Evolutionary conservation across 306 rosid genomes (phyloP).

Genomic region (Rosa lucieae): DNA sequence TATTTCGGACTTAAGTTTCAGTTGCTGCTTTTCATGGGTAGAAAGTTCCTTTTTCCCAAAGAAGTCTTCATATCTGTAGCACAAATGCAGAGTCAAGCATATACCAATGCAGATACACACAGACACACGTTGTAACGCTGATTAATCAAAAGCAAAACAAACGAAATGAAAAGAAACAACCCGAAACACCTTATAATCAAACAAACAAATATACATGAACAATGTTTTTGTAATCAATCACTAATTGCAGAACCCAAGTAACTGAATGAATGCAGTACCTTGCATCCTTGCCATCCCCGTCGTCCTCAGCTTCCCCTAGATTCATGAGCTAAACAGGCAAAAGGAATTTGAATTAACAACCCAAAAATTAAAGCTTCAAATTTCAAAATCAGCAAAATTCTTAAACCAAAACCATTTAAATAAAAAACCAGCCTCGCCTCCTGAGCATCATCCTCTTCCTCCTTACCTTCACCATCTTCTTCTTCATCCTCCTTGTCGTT

Average conservation of each 20-base stretch:
- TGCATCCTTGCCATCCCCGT: slow-evolving; percentile 52
- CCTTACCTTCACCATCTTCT: slow-evolving; percentile 31
- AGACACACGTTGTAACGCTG: not conserved
- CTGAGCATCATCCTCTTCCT: slow-evolving; percentile 48
- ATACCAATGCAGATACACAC: not conserved
- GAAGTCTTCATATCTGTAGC: slow-evolving; percentile 74
- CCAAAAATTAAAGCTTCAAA: not conserved
- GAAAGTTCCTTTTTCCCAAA: slow-evolving; percentile 58
- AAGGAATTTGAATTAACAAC: slow-evolving; percentile 13
- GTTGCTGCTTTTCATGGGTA: slow-evolving; percentile 64
- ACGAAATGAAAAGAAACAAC: not conserved
- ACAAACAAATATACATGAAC: not conserved
- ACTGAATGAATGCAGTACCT: slow-evolving; percentile 37
- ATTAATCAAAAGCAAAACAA: not conserved
- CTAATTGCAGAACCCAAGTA: not conserved
- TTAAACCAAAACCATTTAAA: not conserved
- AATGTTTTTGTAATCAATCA: not conserved
- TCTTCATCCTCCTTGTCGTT: slow-evolving; percentile 13
- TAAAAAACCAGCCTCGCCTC: slow-evolving; percentile 38
- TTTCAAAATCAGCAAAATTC: not conserved
- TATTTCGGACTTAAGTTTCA: slow-evolving; percentile 59
- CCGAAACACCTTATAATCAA: not conserved
- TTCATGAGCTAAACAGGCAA: slow-evolving; percentile 49
- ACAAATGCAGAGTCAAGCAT: slow-evolving; percentile 24
- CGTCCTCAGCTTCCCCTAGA: slow-evolving; percentile 46